These are phyloP conservation scores for Alternaria triticina DNA, from an alignment of 2,329 filamentous ascomycete species.

Conservation along the genomic window DNA sequence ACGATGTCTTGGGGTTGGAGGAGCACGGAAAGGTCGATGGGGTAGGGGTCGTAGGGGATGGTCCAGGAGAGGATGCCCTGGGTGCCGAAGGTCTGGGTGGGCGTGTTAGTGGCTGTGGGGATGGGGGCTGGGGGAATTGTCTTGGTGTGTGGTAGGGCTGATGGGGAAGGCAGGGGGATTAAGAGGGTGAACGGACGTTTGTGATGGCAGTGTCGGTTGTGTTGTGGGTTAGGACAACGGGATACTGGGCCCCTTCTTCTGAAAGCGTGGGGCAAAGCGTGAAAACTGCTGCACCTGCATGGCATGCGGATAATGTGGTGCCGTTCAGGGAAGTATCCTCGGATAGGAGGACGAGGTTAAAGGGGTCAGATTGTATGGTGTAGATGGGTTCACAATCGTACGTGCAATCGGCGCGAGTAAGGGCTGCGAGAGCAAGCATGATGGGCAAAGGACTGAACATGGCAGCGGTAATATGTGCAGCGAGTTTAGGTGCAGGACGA, in stretches of 20 bases:
- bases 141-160: neutral
- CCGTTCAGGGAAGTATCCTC: neutral
- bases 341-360: neutral
- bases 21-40: neutral
- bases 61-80: neutral
- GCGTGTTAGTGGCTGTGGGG: neutral
- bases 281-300: neutral
- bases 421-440: neutral
- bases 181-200: no score
- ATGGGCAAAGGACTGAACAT: neutral
- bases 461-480: neutral
- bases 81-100: neutral
- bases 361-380: neutral
- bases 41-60: neutral
- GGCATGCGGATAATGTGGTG: neutral
- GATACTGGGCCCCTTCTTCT: neutral
- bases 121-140: neutral
- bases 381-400: neutral
- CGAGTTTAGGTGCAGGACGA: neutral
- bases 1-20: neutral
- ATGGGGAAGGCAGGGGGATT: neutral
- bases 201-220: neutral
- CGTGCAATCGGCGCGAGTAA: neutral
- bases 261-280: neutral
- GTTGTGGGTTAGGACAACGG: neutral